Evolutionary conservation across 768 basidiomycete species (phyloP).

Genomic region (Termitomyces heimii): DNA sequence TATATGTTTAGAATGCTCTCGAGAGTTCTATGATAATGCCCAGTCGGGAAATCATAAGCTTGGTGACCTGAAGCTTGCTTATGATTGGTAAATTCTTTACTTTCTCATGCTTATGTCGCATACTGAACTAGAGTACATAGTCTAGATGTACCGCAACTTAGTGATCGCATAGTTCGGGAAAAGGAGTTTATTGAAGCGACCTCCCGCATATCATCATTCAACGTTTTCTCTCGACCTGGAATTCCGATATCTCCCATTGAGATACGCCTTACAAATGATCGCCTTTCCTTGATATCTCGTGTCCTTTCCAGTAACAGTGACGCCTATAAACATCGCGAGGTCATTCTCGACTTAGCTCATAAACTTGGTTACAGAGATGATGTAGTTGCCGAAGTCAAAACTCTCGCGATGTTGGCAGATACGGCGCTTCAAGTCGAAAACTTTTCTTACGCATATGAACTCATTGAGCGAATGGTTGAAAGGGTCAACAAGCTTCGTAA

Average conservation of each 20-base stretch:
- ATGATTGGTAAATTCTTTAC: constrained; percentile 70
- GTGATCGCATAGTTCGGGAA: constrained; percentile 59
- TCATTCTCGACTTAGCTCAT: constrained; percentile 83
- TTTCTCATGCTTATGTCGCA: neutral
- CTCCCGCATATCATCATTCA: constrained; percentile 90
- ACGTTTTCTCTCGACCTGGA: constrained; percentile 68
- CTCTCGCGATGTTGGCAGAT: constrained; percentile 86
- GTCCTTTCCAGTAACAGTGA: constrained; percentile 82
- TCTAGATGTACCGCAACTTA: constrained; percentile 64
- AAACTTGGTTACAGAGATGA: constrained; percentile 83
- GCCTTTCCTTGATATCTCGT: constrained; percentile 78
- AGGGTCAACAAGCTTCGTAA: constrained; percentile 46
- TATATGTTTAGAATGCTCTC: constrained; percentile 73
- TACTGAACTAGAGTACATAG: constrained; percentile 32
- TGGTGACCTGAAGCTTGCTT: constrained; percentile 96
- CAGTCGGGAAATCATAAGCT: constrained; percentile 85
- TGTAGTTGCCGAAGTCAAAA: constrained; percentile 70
- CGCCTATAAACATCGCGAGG: constrained; percentile 88
- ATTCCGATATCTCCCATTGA: constrained; percentile 85
- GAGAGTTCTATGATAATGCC: constrained; percentile 95
- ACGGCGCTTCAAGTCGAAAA: constrained; percentile 83
- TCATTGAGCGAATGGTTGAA: constrained; percentile 65
- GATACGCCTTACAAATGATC: constrained; percentile 87
- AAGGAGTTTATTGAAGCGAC: constrained; percentile 97
- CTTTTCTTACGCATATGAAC: constrained; percentile 66